Percentiles rank a stretch among this genome's conserved stretches.
Conservation (phyloP, 164 flowering plant genomes). For the Chloranthus sessilifolius region DNA sequence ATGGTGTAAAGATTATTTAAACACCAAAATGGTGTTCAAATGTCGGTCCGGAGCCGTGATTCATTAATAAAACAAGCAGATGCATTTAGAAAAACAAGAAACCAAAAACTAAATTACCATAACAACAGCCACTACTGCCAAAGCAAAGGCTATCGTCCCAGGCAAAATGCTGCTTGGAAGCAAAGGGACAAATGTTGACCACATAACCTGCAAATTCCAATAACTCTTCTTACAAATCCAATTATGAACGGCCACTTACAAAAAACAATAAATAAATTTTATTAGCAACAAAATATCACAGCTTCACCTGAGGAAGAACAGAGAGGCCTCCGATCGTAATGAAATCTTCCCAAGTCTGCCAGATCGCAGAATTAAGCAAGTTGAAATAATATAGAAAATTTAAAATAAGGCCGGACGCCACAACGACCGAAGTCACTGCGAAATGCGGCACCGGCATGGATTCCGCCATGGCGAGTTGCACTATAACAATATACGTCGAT, state of each 20-base stretch:
- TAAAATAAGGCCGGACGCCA: slow-evolving; percentile 50
- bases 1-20: too few species aligned
- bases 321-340: slow-evolving; percentile 76
- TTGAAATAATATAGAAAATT: slow-evolving; percentile 66
- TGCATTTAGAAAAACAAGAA: too few species aligned
- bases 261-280: too few species aligned
- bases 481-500: slow-evolving; percentile 49
- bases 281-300: too few species aligned
- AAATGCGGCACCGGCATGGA: slow-evolving; percentile 75
- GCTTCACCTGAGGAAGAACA: slow-evolving; percentile 70
- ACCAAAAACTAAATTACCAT: slow-evolving; percentile 3
- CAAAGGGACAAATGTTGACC: slow-evolving; percentile 11
- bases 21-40: too few species aligned
- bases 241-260: neutral
- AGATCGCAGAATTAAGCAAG: slow-evolving; percentile 39
- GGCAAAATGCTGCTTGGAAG: slow-evolving; percentile 10
- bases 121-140: slow-evolving; percentile 5
- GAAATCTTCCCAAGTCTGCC: slow-evolving; percentile 87
- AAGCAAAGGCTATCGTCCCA: slow-evolving; percentile 8
- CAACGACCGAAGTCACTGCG: slow-evolving; percentile 45
- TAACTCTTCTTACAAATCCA: neutral
- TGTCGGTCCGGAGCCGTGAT: too few species aligned
- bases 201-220: slow-evolving; percentile 9
- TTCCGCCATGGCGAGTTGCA: slow-evolving; percentile 74
- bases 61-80: too few species aligned